phyloP scores from a whole-genome alignment of 305 asterid species.

The Fraxinus dipetala region DNA sequence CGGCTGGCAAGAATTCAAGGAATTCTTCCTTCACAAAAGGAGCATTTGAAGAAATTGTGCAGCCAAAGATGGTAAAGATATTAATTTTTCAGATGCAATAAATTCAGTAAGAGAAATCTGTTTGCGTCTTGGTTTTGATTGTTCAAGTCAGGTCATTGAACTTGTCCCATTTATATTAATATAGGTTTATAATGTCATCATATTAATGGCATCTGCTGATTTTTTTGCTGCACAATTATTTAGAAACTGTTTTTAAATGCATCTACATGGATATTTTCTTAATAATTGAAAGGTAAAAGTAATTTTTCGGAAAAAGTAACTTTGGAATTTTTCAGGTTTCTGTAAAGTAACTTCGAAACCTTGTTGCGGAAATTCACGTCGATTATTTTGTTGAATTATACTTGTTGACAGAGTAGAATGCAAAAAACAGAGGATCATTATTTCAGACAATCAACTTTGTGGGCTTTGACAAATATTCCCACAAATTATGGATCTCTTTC shows the following conservation, averaged over 20 bases:
- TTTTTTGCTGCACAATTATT: slow-evolving; percentile 22
- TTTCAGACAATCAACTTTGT: background rate
- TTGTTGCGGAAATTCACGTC: background rate
- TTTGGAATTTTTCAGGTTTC: background rate
- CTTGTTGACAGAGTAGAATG: background rate
- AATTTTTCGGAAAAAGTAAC: background rate
- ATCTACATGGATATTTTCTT: background rate
- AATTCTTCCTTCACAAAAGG: slow-evolving; percentile 57
- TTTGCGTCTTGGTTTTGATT: slow-evolving; percentile 29
- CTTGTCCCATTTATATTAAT: slow-evolving; percentile 20
- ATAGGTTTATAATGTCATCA: slow-evolving; percentile 32
- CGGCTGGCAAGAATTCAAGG: slow-evolving; percentile 86
- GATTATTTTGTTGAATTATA: background rate
- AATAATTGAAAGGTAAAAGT: background rate
- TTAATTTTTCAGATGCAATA: slow-evolving; percentile 9
- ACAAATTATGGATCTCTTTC: background rate
- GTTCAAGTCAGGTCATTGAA: slow-evolving; percentile 9
- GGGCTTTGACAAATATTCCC: background rate
- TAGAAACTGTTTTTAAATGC: slow-evolving; percentile 6
- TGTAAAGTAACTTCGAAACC: background rate
- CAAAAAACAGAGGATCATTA: background rate
- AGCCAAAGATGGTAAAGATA: slow-evolving; percentile 26
- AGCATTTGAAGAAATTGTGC: slow-evolving; percentile 61
- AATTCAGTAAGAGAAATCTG: background rate
- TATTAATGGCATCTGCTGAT: slow-evolving; percentile 24